Evolutionary conservation across 768 basidiomycete genomes (phyloP).

Genomic region (Infundibulicybe gibba): DNA sequence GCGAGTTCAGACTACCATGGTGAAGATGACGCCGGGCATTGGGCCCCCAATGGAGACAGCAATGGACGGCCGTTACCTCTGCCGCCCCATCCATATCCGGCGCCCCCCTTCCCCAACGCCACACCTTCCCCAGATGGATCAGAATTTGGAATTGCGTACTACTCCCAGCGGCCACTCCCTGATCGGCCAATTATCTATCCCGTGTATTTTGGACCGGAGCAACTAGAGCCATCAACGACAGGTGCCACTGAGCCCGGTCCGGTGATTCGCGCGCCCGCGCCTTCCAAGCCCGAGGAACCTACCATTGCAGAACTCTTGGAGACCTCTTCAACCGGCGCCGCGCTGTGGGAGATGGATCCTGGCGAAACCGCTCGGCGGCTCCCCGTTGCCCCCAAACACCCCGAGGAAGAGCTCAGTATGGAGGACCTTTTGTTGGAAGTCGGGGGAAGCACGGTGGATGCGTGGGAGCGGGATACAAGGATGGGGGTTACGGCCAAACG

Average conservation of each 20-base stretch:
- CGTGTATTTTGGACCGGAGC: too few relatives aligned
- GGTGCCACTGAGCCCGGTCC: too few relatives aligned
- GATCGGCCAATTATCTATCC: too few relatives aligned
- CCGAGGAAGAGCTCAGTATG: slow-evolving; percentile 11
- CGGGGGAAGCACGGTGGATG: background rate
- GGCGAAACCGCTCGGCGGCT: slow-evolving; percentile 13
- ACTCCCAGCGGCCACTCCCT: too few relatives aligned
- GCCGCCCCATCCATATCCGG: background rate
- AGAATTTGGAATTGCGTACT: too few relatives aligned
- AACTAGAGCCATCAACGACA: too few relatives aligned
- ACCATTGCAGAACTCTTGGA: too few relatives aligned
- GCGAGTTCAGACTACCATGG: background rate
- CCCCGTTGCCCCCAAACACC: background rate
- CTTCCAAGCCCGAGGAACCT: too few relatives aligned
- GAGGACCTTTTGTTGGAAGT: too few relatives aligned
- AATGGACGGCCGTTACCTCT: slow-evolving; percentile 1
- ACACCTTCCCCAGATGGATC: too few relatives aligned
- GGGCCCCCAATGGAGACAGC: background rate
- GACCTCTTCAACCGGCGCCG: slow-evolving; percentile 3
- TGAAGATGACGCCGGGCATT: background rate
- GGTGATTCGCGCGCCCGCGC: too few relatives aligned
- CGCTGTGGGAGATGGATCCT: slow-evolving; percentile 10
- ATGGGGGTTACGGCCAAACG: background rate
- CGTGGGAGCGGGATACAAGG: background rate
- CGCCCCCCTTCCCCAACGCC: too few relatives aligned